These are phyloP conservation scores for Fomes fomentarius DNA, from an alignment of 1,284 basidiomycete species.

Conservation along the genomic window DNA sequence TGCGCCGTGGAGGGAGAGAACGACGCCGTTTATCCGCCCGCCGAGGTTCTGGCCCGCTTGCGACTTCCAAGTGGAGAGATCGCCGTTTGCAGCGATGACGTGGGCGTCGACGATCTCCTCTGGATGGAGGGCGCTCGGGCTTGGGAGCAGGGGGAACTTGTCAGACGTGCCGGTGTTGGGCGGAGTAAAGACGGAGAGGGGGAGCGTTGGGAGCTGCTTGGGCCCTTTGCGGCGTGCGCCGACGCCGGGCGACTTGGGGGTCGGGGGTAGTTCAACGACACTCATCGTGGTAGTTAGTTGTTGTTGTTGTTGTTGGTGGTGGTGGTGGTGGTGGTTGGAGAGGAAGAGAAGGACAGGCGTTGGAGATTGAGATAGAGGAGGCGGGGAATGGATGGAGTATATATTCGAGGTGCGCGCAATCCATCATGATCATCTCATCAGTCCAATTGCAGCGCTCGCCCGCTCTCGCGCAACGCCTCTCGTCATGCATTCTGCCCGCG, in stretches of 20 bases:
- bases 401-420: constrained; percentile 3
- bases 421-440: constrained; percentile 27
- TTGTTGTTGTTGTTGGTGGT: background rate
- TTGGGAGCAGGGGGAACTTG: constrained; percentile 67
- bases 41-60: constrained; percentile 51
- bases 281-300: too few relatives aligned
- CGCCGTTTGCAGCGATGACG: constrained; percentile 47
- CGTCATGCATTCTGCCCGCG: background rate
- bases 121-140: constrained; percentile 68
- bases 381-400: constrained; percentile 12
- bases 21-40: constrained; percentile 50
- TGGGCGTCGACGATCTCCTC: constrained; percentile 68
- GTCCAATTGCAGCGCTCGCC: background rate
- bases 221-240: constrained; percentile 59
- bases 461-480: background rate
- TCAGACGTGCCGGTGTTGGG: constrained; percentile 69
- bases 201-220: constrained; percentile 67
- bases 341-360: background rate
- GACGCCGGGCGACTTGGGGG: constrained; percentile 45
- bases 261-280: constrained; percentile 31
- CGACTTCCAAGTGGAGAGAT: constrained; percentile 53
- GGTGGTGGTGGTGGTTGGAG: background rate
- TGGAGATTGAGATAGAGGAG: background rate
- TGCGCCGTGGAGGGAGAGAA: constrained; percentile 49
- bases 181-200: constrained; percentile 71